Conservation (phyloP, 1,284 basidiomycete species). For the Naganishia sp. region DNA sequence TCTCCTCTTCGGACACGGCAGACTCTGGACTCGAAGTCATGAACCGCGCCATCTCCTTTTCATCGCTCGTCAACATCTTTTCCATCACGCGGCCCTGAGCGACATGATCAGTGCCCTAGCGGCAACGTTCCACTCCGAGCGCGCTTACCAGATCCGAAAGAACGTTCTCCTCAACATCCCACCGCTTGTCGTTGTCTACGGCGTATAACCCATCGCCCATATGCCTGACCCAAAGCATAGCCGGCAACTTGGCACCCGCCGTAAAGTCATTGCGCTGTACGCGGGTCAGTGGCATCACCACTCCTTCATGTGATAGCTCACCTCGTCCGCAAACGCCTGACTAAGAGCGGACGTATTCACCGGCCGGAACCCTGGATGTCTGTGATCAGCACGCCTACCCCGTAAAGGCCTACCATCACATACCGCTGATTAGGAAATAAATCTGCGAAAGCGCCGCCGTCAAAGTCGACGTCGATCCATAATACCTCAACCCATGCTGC, state of each 20-base stretch:
- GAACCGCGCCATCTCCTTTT: constrained; percentile 67
- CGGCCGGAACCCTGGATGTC: constrained; percentile 60
- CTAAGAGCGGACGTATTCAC: constrained; percentile 66
- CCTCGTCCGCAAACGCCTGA: constrained; percentile 64
- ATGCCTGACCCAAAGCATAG: constrained; percentile 66
- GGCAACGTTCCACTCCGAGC: background rate
- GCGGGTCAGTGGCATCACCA: background rate
- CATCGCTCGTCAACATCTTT: constrained; percentile 75
- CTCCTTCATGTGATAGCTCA: constrained; percentile 47
- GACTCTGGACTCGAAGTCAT: constrained; percentile 57
- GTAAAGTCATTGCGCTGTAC: constrained; percentile 68
- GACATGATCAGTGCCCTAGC: constrained; percentile 8
- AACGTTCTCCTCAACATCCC: constrained; percentile 65
- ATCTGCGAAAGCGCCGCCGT: constrained; percentile 81
- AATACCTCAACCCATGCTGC: constrained; percentile 64
- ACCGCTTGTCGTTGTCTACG: constrained; percentile 69
- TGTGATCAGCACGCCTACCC: background rate
- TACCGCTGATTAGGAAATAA: constrained; percentile 70
- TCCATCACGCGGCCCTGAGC: constrained; percentile 81
- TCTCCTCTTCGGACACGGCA: constrained; percentile 51
- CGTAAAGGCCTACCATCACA: constrained; percentile 32
- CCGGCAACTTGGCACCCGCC: constrained; percentile 76
- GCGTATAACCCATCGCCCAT: constrained; percentile 65
- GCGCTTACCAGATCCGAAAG: constrained; percentile 71
- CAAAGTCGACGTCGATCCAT: constrained; percentile 90